Evolutionary conservation across 306 rosid species (phyloP).

Genomic region (Lathyrus aphaca): DNA sequence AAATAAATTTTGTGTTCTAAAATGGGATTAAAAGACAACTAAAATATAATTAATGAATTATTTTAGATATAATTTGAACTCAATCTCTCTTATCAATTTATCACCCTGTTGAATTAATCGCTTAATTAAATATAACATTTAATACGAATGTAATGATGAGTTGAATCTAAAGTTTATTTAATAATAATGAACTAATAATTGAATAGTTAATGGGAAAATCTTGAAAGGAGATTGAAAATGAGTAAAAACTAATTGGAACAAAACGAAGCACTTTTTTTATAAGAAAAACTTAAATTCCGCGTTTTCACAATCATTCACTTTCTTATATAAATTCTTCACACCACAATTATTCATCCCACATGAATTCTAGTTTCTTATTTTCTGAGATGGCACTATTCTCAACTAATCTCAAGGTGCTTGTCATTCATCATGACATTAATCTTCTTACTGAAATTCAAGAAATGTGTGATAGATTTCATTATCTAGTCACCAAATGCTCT

Average conservation of each 20-base stretch:
- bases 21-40: too few species aligned
- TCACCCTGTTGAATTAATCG: too few species aligned
- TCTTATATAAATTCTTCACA: slow-evolving; percentile 22
- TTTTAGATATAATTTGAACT: too few species aligned
- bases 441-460: slow-evolving; percentile 45
- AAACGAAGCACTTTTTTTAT: slow-evolving; percentile 36
- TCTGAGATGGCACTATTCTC: slow-evolving; percentile 35
- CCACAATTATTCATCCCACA: slow-evolving; percentile 31
- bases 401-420: slow-evolving; percentile 58
- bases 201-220: background rate
- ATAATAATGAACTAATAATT: background rate
- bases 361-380: too few species aligned
- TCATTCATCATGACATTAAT: slow-evolving; percentile 54
- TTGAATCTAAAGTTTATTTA: too few species aligned
- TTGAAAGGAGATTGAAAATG: background rate
- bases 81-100: too few species aligned
- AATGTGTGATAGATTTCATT: slow-evolving; percentile 50
- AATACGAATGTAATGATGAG: too few species aligned
- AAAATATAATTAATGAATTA: too few species aligned
- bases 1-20: too few species aligned
- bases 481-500: slow-evolving; percentile 50
- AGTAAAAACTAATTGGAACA: slow-evolving; percentile 1
- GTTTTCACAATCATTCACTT: slow-evolving; percentile 26
- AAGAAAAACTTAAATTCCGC: slow-evolving; percentile 30
- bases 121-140: too few species aligned